Base-by-base conservation (phyloP, 2,329 filamentous ascomycete genomes). In the Aspergillus sp. region DNA sequence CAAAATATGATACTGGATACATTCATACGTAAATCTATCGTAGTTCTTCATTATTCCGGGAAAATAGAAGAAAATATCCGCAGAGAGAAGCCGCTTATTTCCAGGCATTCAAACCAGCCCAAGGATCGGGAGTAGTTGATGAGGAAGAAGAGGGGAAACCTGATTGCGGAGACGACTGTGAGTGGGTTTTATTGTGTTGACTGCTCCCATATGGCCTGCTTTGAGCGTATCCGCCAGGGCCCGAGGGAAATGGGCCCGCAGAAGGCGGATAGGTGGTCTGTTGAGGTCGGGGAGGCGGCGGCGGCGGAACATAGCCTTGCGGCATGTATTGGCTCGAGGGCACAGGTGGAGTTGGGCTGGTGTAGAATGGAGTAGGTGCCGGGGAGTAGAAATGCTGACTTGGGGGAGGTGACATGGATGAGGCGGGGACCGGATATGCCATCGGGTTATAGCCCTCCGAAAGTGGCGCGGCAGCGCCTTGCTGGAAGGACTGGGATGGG, bases 91-190 rank as follows among this genome's bases (percentile, higher is more conserved):
- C 31, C 12, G 6, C 35, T 48, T 56, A 89, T 71, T 88, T 89
- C 87, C 87, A 90, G 46, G 82, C 84, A 75, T 83, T 88, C 64
- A 91, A 72, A 4, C 87, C 88, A 15, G 87, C 87, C 87, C 87
- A 91, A 7, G 87, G 88, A 78, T 91, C 87, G 60, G 68, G 66
- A 12, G 68, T 60, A 9, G 68, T 61, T 44, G 66, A 67, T 33
- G 71, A 70, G 48, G 70, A 65, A 50, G 71, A 70, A 50, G 69
- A 62, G 66, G 19, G 56, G 41, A 40, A 41, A 8, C 54, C 47
- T 19, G 54, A 25, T 58, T 74, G 71, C 2, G 57, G 59, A 2
- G 61, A 55, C 3, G 69, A 65, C 62, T 76, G 74, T 57, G 76
- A 76, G 47, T 74, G 73, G 11, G 67, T 63, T 47, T 72, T 72